Base-by-base conservation (phyloP, 1,284 basidiomycete species). In the Macrocystidia cucumis region DNA sequence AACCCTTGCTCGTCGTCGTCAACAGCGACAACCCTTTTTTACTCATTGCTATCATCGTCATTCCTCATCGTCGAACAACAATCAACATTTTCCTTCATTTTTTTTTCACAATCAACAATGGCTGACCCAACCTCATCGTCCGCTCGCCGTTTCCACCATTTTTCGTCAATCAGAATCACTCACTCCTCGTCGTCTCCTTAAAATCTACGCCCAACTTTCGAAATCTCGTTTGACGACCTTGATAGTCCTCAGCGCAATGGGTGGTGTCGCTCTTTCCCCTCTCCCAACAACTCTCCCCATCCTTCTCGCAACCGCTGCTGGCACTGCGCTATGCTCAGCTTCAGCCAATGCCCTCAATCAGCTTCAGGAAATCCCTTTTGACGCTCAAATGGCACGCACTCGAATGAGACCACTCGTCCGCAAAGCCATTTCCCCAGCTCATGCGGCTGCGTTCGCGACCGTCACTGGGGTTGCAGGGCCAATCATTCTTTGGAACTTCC, bases 311-410 rank as follows among this genome's bases (percentile, higher is more conserved):
- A 87, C 95, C 0, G 91, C 92, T 0, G 58, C 84, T 19, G 96
- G 96, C 24, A 98, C 93, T 0, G 78, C 84, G 0, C 70, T 98
- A 23, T 97, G 92, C 55, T 88, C 86, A 3, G 88, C 92, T 1
- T 89, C 91, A 0, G 96, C 96, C 16, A 98, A 98, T 55, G 74
- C 93, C 0, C 70, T 97, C 47, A 99, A 99, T 60, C 92, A 99
- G 58, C 65, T 98, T 2, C 82, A 93, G 51, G 96, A 99, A 59
- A 72, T 89, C 3, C 96, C 96, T 0, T 89, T 95, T 43, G 96
- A 99, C 54, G 92, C 96, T 0, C 96, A 99, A 57, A 98, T 98
- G 80, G 72, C 81, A 0, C 78, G 96, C 24, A 99, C 96, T 0
- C 76, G 93, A 11, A 81, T 72, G 31, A 69, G 96, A 16, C 93